phyloP scores from a whole-genome alignment of 2,329 filamentous ascomycete species.

The Colletotrichum tropicicola region DNA sequence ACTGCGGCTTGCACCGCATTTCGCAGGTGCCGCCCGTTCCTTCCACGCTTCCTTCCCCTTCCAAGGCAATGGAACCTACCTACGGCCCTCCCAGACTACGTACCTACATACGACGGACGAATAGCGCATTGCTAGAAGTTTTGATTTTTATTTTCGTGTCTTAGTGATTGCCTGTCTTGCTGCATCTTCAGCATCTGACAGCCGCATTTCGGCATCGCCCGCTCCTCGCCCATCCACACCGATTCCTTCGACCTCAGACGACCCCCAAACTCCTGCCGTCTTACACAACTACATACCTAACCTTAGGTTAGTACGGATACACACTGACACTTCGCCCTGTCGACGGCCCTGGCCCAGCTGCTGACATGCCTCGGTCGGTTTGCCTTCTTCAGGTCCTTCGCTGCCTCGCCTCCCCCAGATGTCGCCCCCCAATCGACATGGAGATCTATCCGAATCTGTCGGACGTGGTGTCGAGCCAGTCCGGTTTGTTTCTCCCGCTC shows the following conservation, averaged over 20 bases:
- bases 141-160: background rate
- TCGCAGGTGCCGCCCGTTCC: no score
- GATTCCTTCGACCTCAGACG: background rate
- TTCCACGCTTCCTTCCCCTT: background rate
- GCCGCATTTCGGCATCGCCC: background rate
- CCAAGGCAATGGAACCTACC: background rate
- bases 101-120: no score
- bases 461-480: background rate
- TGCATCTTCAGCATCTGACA: background rate
- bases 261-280: no score
- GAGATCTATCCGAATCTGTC: background rate
- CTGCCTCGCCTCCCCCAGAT: background rate
- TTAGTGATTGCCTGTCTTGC: background rate
- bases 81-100: no score
- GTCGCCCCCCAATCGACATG: conserved; percentile 1
- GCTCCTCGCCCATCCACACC: background rate
- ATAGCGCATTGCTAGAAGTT: background rate
- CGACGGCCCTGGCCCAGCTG: background rate
- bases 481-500: background rate
- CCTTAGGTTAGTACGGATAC: background rate
- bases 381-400: background rate
- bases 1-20: background rate
- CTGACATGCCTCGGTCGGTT: background rate
- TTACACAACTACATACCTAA: no score
- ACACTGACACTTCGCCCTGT: background rate